Evolutionary conservation across 139 green algal genomes (phyloP).

Genomic region (Micromonas commoda): DNA sequence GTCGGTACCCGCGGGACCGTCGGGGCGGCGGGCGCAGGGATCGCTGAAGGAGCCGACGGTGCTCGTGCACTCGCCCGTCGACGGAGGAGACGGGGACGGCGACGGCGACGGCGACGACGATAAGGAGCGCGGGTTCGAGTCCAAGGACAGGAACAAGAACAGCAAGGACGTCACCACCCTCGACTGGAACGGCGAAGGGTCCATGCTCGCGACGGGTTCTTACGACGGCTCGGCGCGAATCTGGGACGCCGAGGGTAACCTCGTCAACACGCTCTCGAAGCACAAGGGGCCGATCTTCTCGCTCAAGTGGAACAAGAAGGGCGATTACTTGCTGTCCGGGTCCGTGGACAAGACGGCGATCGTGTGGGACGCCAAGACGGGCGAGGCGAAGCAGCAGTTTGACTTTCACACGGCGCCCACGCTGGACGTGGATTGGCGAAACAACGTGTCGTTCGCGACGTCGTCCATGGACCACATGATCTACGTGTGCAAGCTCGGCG

Average conservation of each 20-base stretch:
- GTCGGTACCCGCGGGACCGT: constrained; percentile 49
- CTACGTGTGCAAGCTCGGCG: constrained; percentile 71
- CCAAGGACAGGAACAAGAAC: constrained; percentile 32
- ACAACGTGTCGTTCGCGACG: constrained; percentile 78
- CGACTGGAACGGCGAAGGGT: constrained; percentile 81
- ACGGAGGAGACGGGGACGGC: constrained; percentile 3
- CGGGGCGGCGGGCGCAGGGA: background rate
- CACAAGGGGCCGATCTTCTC: constrained; percentile 83
- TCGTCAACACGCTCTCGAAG: constrained; percentile 63
- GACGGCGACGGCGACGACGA: background rate
- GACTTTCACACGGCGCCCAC: constrained; percentile 67
- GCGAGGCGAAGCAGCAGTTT: constrained; percentile 68
- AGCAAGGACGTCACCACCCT: constrained; percentile 83
- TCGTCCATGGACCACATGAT: constrained; percentile 82
- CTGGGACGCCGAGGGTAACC: constrained; percentile 61
- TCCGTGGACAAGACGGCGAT: constrained; percentile 77
- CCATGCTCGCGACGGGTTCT: constrained; percentile 74
- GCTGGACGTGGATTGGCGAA: constrained; percentile 89
- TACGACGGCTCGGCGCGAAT: constrained; percentile 78
- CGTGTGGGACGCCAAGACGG: constrained; percentile 68
- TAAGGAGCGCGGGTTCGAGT: constrained; percentile 35
- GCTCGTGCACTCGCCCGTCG: constrained; percentile 42
- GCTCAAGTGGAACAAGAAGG: constrained; percentile 86
- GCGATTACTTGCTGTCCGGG: constrained; percentile 75
- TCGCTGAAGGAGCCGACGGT: constrained; percentile 30